phyloP scores from a whole-genome alignment of 2,329 filamentous ascomycete species.

The Rhytidhysteron rufulum region DNA sequence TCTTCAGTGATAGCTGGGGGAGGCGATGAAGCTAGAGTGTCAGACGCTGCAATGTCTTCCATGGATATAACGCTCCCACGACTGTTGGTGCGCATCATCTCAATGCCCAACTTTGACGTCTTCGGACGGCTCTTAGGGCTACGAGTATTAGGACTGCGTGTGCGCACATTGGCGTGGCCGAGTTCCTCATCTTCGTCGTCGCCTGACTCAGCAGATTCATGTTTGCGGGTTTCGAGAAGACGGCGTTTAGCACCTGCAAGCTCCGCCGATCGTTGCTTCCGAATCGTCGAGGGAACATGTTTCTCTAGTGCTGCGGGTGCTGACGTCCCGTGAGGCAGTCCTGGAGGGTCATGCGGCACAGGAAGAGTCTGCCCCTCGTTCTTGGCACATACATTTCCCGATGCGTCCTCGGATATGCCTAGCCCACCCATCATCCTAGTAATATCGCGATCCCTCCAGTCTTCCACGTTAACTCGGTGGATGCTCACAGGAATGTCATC shows the following conservation, averaged over 20 bases:
- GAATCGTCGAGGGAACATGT: constrained; percentile 35
- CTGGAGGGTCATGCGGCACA: constrained; percentile 34
- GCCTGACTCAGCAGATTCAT: constrained; percentile 79
- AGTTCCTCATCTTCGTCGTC: constrained; percentile 95
- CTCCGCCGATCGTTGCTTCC: constrained; percentile 67
- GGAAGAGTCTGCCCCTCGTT: constrained; percentile 19
- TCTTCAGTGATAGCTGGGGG: constrained; percentile 42
- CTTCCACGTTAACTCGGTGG: constrained; percentile 63
- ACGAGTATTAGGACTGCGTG: constrained; percentile 52
- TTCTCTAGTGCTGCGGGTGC: constrained; percentile 55
- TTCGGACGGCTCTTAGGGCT: constrained; percentile 44
- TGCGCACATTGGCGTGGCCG: constrained; percentile 53
- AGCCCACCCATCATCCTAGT: constrained; percentile 58
- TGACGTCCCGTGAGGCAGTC: constrained; percentile 48
- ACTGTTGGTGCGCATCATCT: constrained; percentile 97
- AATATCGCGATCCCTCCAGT: constrained; percentile 65
- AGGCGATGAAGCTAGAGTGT: constrained; percentile 32
- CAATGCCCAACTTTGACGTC: constrained; percentile 80
- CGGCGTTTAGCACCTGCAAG: constrained; percentile 71
- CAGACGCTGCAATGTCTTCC: constrained; percentile 39
- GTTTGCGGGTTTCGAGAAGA: constrained; percentile 66
- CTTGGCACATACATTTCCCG: constrained; percentile 32
- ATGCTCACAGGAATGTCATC: constrained; percentile 77
- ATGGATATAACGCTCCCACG: constrained; percentile 68
- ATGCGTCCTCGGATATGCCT: constrained; percentile 68